A percentile compares a stretch with the other conserved stretches of the same genome.
phyloP scores from a whole-genome alignment of 169 alveolate genomes.

The Plasmodium gaboni region DNA sequence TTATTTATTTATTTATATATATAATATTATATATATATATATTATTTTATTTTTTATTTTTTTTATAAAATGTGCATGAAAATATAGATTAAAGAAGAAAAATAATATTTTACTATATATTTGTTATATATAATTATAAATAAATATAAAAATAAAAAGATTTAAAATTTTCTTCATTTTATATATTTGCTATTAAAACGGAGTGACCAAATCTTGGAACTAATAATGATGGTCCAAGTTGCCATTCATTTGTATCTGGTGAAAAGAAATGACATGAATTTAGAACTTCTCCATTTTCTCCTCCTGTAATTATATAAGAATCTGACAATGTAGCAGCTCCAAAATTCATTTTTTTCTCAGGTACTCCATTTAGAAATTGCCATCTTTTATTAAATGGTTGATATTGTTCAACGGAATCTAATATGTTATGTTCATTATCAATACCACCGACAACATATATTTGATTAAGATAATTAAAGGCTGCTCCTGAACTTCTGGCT shows the following conservation, averaged over 20 bases:
- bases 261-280: constrained; percentile 81
- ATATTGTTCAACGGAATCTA: constrained; percentile 86
- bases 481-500: constrained; percentile 91
- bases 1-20: too few species aligned
- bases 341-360: constrained; percentile 84
- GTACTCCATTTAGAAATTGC: constrained; percentile 83
- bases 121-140: too few species aligned
- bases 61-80: too few species aligned
- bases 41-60: not conserved
- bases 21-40: too few species aligned
- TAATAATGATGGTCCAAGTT: constrained; percentile 82
- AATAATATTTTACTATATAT: too few species aligned
- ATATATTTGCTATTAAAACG: constrained; percentile 79
- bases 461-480: constrained; percentile 83
- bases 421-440: constrained; percentile 84
- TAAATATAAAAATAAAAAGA: too few species aligned
- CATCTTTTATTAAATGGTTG: constrained; percentile 83
- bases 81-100: too few species aligned
- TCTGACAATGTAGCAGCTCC: constrained; percentile 80
- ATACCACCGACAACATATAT: constrained; percentile 89
- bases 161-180: constrained; percentile 3
- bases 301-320: constrained; percentile 83
- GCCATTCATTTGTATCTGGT: constrained; percentile 87
- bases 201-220: constrained; percentile 88
- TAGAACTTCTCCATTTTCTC: constrained; percentile 84